phyloP scores from a whole-genome alignment of 257 asterid species.

The Gentiana macrophylla region DNA sequence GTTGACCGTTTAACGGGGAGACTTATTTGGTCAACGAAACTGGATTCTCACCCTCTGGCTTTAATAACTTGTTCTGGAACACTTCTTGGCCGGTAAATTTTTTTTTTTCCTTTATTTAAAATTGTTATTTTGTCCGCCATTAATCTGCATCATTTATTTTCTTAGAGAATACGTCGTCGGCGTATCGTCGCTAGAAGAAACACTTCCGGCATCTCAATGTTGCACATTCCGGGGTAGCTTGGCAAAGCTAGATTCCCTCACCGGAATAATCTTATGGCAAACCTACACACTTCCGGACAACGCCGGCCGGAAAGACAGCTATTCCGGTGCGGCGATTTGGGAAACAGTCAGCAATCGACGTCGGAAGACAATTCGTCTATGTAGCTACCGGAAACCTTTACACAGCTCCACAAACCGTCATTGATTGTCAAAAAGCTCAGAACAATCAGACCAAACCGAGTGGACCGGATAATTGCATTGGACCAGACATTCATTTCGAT shows the following conservation, averaged over 20 bases:
- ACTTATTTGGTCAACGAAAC: conserved; percentile 51
- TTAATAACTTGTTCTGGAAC: conserved; percentile 53
- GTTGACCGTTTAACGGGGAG: conserved; percentile 30
- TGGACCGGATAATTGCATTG: conserved; percentile 36
- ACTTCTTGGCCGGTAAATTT: conserved; percentile 30
- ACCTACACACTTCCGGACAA: conserved; percentile 68
- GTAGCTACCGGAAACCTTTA: conserved; percentile 37
- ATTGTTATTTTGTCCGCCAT: no score
- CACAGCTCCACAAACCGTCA: no score
- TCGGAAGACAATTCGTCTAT: conserved; percentile 25
- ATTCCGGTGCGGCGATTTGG: conserved; percentile 62
- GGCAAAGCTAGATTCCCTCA: conserved; percentile 43
- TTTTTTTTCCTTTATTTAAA: no score
- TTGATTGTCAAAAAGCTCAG: conserved; percentile 24
- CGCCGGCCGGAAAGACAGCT: conserved; percentile 44
- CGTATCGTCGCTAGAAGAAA: conserved; percentile 55
- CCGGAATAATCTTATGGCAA: conserved; percentile 54
- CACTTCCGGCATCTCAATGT: conserved; percentile 31
- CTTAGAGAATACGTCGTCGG: conserved; percentile 44
- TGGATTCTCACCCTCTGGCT: conserved; percentile 41
- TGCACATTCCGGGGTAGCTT: conserved; percentile 73
- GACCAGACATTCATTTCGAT: conserved; percentile 46
- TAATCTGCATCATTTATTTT: no score
- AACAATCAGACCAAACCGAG: conserved; percentile 40
- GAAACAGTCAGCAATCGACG: conserved; percentile 67